Evolutionary conservation across 2,329 filamentous ascomycete genomes (phyloP).

Genomic region (Ilyonectria robusta): DNA sequence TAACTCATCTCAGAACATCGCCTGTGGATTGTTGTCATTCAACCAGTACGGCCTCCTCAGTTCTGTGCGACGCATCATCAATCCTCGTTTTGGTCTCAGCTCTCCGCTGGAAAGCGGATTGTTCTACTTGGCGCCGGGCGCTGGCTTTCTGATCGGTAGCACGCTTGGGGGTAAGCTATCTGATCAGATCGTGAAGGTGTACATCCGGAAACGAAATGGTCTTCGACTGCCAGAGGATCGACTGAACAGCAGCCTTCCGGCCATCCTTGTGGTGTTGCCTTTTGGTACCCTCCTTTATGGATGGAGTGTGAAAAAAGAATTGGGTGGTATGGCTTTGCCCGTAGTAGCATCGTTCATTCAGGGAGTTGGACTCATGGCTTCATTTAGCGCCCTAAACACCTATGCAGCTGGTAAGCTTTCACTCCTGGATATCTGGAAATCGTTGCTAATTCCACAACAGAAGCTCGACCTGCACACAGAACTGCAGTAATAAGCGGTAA

Average conservation of each 20-base stretch:
- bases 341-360: conserved; percentile 52
- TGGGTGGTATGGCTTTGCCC: conserved; percentile 53
- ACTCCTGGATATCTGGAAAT: fast-evolving
- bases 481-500: conserved; percentile 46
- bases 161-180: conserved; percentile 72
- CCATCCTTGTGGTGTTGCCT: conserved; percentile 52
- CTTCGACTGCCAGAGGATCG: conserved; percentile 50
- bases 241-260: conserved; percentile 49
- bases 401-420: conserved; percentile 53
- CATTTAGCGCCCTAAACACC: conserved; percentile 57
- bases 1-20: conserved; percentile 37
- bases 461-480: conserved; percentile 41
- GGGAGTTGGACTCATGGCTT: conserved; percentile 54
- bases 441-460: conserved; percentile 24
- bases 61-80: conserved; percentile 76
- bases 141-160: conserved; percentile 75
- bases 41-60: conserved; percentile 69
- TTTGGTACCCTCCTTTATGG: conserved; percentile 52
- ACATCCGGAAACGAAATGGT: conserved; percentile 54
- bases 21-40: conserved; percentile 44
- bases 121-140: conserved; percentile 79
- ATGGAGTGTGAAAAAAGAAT: conserved; percentile 52
- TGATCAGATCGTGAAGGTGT: conserved; percentile 56
- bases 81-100: conserved; percentile 77
- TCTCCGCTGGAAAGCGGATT: conserved; percentile 74